Base-by-base conservation (phyloP, 495 filamentous ascomycete genomes). In the Trichoderma virens region DNA sequence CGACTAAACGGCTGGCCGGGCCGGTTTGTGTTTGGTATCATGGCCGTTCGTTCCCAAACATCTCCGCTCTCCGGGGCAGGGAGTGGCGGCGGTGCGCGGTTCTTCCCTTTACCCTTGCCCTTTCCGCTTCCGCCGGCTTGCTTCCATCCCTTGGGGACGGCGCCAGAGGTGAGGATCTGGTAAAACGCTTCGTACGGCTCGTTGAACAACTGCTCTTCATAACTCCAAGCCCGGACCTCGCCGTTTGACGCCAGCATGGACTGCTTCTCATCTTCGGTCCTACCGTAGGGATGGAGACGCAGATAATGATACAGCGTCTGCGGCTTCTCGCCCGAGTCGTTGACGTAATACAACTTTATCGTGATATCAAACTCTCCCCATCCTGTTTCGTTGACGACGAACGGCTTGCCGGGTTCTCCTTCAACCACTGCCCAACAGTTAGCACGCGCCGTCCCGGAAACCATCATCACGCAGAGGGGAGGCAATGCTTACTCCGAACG, bases 291-390 rank as follows among this genome's bases (percentile, higher is more conserved):
- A 70, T 97, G 93, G 18, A 98, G 82, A 61, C 94, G 90, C 62
- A 98, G 78, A 70, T 89, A 89, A 72, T 97, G 94, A 77, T 91
- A 94, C 0, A 96, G 79, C 0, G 90, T 94, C 76, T 94, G 89
- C 13, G 93, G 88, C 75, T 97, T 97, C 78, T 97, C 94, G 70
- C 80, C 82, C 38, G 86, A 88, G 68, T 96, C 90, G 25, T 88
- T 85, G 25, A 90, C 84, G 74, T 97, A 98, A 78, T 92, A 93
- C 0, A 98, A 77, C 70, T 96, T 91, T 71, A 98, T 89, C 65
- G 91, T 88, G 67, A 98, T 93, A 70, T 94, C 90, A 79, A 98
- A 98, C 79, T 97, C 94, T 68, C 94, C 94, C 91, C 93, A 98
- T 41, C 94, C 94, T 0, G 93, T 96, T 75, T 97, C 94, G 61